These are phyloP conservation scores for Penicillium salamii DNA, from an alignment of 495 filamentous ascomycete genomes.

Conservation along the genomic window DNA sequence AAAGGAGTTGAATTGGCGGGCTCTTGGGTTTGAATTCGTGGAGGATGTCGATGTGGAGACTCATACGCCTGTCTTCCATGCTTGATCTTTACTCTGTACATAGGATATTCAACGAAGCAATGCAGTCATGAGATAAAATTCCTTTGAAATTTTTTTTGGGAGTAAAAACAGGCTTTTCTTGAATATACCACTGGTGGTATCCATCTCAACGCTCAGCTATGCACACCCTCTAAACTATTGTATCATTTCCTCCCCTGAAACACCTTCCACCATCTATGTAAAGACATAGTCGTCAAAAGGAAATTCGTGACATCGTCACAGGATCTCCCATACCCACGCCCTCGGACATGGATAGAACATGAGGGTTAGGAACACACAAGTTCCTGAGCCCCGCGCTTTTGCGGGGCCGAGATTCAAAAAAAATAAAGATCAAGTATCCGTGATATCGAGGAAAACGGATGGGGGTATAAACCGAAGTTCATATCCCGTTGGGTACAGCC, in stretches of 20 bases:
- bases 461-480: constrained; percentile 33
- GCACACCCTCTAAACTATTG: background rate
- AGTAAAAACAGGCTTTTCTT: constrained; percentile 31
- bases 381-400: constrained; percentile 12
- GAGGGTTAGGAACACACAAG: constrained; percentile 5
- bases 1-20: constrained; percentile 89
- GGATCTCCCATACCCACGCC: constrained; percentile 24
- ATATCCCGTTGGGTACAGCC: constrained; percentile 32
- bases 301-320: constrained; percentile 46
- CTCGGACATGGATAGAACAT: constrained; percentile 15
- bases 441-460: constrained; percentile 26
- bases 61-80: constrained; percentile 14
- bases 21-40: constrained; percentile 79
- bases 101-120: too few species aligned
- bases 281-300: constrained; percentile 14
- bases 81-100: constrained; percentile 2
- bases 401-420: constrained; percentile 1
- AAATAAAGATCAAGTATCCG: constrained; percentile 26
- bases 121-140: constrained; percentile 12
- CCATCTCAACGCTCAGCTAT: background rate
- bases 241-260: background rate
- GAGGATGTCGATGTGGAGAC: constrained; percentile 18
- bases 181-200: constrained; percentile 9
- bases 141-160: constrained; percentile 27
- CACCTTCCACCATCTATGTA: constrained; percentile 16